Evolutionary conservation across 2,329 filamentous ascomycete species (phyloP), one percentile per base, ranked within the genome.

Genomic region (Pseudohalonectria lignicola): DNA sequence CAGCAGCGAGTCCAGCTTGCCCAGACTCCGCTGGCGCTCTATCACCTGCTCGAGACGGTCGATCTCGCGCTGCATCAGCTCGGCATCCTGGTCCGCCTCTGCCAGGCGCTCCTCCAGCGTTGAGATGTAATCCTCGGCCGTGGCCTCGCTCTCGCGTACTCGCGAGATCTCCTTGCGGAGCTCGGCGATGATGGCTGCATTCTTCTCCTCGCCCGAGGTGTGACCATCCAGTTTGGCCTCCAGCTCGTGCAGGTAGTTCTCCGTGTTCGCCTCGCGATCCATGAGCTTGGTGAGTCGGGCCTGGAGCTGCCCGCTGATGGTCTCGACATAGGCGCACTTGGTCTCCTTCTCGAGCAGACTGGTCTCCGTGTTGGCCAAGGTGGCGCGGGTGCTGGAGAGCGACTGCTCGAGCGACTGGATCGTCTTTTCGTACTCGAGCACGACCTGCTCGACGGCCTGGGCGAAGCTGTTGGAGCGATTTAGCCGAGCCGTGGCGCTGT

Each of bases 351-450:
- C 93, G 3, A 96, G 69, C 18, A 98, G 68, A 41, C 67, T 82
- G 39, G 87, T 92, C 57, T 98, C 93, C 0, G 84, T 88, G 45
- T 67, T 81, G 10, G 92, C 82, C 20, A 98, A 68, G 0, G 85
- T 86, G 25, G 83, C 72, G 41, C 92, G 76, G 1, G 92, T 96
- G 52, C 79, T 92, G 1, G 88, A 88, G 12, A 98, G 74, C 2
- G 88, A 95, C 36, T 87, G 79, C 59, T 98, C 92, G 13, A 98
- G 72, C 38, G 77, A 82, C 56, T 96, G 88, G 36, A 98, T 98
- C 0, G 93, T 98, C 69, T 94, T 96, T 58, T 98, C 93, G 55
- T 98, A 98, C 60, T 98, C 92, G 35, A 96, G 66, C 3, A 98
- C 86, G 17, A 98, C 86, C 53, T 94, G 85, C 53, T 98, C 92